Percentiles rank a stretch among this genome's conserved stretches.
These are phyloP conservation scores for Heterococcus sp. DNA, from an alignment of 108 stramenopile genomes.

Conservation along the genomic window DNA sequence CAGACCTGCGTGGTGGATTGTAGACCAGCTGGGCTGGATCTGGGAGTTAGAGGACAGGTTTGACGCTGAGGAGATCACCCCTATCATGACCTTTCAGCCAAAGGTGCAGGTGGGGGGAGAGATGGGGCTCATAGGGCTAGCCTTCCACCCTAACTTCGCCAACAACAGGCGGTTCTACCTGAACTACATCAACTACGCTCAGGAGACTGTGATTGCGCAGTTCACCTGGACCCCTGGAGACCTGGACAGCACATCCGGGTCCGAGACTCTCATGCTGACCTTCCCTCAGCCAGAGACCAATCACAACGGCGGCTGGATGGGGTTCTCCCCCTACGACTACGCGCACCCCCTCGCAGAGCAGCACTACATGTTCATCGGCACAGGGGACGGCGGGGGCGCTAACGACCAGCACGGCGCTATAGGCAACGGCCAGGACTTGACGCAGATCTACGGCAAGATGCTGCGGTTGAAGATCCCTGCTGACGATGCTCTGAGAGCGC, in stretches of 20 bases:
- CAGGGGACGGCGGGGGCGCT: background rate
- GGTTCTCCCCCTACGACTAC: background rate
- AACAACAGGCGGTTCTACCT: background rate
- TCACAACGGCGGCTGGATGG: background rate
- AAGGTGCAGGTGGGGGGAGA: background rate
- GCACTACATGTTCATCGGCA: background rate
- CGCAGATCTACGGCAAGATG: background rate
- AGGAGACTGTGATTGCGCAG: background rate
- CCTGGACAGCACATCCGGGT: background rate
- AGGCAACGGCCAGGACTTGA: background rate
- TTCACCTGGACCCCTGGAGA: background rate
- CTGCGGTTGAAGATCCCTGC: background rate
- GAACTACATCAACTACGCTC: background rate
- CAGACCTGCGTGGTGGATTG: background rate
- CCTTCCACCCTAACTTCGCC: background rate
- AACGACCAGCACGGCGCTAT: background rate
- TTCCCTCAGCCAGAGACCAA: background rate
- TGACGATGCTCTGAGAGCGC: background rate
- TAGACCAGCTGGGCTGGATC: background rate
- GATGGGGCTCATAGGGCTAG: background rate
- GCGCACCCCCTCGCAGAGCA: background rate
- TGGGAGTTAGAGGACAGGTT: background rate
- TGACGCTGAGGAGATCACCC: background rate
- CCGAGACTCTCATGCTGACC: background rate
- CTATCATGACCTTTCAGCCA: too few relatives aligned